Conservation (phyloP, 2,329 filamentous ascomycete species). For the Cladorrhinum sp. region DNA sequence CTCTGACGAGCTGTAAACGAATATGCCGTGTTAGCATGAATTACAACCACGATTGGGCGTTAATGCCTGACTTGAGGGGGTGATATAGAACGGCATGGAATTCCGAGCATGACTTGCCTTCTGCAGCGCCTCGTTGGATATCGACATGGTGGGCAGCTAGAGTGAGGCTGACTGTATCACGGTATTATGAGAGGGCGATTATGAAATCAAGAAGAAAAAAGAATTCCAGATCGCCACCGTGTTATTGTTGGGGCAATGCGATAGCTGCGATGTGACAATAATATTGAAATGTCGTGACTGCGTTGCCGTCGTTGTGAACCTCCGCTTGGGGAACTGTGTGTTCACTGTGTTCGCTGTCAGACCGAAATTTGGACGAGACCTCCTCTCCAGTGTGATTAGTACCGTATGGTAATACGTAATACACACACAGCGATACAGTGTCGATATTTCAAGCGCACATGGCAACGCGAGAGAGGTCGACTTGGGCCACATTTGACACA, state of each 20-base stretch:
- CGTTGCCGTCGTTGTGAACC: conserved; percentile 4
- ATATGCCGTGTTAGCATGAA: conserved; percentile 5
- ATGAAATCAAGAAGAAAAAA: neutral
- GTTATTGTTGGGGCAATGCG: neutral
- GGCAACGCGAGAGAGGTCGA: neutral
- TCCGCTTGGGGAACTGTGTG: neutral
- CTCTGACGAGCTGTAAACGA: conserved; percentile 71
- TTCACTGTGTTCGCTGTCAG: neutral
- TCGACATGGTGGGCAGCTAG: conserved; percentile 64
- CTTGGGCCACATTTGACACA: neutral
- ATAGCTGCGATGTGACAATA: neutral
- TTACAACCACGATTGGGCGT: neutral
- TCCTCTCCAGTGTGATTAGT: neutral
- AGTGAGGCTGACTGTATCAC: conserved; percentile 1
- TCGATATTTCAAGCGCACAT: conserved; percentile 4
- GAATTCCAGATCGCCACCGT: neutral
- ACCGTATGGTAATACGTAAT: conserved; percentile 5
- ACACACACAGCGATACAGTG: neutral
- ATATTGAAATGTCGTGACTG: neutral
- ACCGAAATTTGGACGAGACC: neutral
- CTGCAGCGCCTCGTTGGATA: conserved; percentile 88
- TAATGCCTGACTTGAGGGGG: conserved; percentile 15
- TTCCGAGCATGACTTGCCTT: conserved; percentile 58
- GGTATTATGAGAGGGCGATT: neutral
- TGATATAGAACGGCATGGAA: neutral